Percentiles rank a stretch among this genome's conserved stretches.
phyloP scores from a whole-genome alignment of 2,329 filamentous ascomycete genomes.

The Akanthomyces dipterigenus region DNA sequence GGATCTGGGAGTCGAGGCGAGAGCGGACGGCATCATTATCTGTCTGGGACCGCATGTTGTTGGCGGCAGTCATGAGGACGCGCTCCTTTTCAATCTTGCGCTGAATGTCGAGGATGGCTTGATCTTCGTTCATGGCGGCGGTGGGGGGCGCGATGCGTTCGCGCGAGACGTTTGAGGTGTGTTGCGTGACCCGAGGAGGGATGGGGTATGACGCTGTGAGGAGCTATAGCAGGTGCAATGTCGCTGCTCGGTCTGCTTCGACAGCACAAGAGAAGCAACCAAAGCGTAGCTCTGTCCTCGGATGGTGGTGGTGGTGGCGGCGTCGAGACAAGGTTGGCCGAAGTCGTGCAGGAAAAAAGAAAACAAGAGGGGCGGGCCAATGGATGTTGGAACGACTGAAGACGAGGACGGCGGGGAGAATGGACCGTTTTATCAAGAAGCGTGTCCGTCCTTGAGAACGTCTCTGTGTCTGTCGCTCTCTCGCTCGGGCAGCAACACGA shows the following conservation, averaged over 20 bases:
- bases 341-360: not conserved
- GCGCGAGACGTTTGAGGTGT: conserved; percentile 26
- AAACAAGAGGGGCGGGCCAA: conserved; percentile 10
- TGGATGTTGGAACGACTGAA: not conserved
- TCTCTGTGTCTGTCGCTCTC: not conserved
- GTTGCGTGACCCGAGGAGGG: not conserved
- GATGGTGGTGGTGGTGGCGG: not conserved
- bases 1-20: conserved; percentile 86
- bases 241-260: not conserved
- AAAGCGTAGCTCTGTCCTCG: not conserved
- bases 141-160: conserved; percentile 32
- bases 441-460: not conserved
- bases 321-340: not conserved
- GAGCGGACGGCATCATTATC: conserved; percentile 89
- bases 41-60: conserved; percentile 91
- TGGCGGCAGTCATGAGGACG: conserved; percentile 88
- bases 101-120: conserved; percentile 70
- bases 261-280: not conserved
- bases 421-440: not conserved
- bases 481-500: conserved; percentile 7
- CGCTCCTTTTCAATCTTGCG: conserved; percentile 98
- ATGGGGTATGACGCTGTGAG: not conserved
- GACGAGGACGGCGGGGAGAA: not conserved
- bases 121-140: conserved; percentile 56
- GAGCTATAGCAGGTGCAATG: not conserved